Conservation (phyloP, 2,329 filamentous ascomycete species). For the Aspergillus amoenus region DNA sequence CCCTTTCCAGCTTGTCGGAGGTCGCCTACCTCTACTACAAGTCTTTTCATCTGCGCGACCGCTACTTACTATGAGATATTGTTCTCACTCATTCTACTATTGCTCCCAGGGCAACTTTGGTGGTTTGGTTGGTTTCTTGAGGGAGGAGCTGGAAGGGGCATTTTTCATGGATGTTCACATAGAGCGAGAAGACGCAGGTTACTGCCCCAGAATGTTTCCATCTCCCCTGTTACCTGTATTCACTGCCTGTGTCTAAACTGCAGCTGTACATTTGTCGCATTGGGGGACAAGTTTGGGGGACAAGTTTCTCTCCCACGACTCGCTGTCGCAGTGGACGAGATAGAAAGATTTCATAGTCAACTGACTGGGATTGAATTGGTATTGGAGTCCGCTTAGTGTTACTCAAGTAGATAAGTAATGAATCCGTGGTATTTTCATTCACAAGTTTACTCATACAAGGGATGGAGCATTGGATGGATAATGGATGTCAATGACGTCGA, state of each 20-base stretch:
- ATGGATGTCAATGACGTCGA: conserved; percentile 32
- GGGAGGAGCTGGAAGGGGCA: conserved; percentile 17
- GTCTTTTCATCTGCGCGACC: conserved; percentile 12
- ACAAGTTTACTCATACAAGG: not conserved
- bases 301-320: conserved; percentile 2
- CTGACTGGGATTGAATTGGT: conserved; percentile 14
- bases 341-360: conserved; percentile 13
- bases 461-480: not conserved
- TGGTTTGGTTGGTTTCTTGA: conserved; percentile 20
- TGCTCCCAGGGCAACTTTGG: conserved; percentile 10
- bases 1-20: conserved; percentile 17
- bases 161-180: conserved; percentile 24
- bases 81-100: conserved; percentile 2
- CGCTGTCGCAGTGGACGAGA: conserved; percentile 6
- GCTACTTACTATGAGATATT: conserved; percentile 11
- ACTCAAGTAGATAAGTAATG: conserved; percentile 23
- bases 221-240: conserved; percentile 18
- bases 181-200: conserved; percentile 27
- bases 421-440: conserved; percentile 16
- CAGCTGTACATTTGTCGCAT: conserved; percentile 5
- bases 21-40: conserved; percentile 12
- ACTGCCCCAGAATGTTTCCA: conserved; percentile 15
- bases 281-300: conserved; percentile 2
- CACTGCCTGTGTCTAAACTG: conserved; percentile 4
- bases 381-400: conserved; percentile 19